Base-by-base conservation (phyloP, 2,329 filamentous ascomycete genomes). In the Erysiphe neolycopersici region DNA sequence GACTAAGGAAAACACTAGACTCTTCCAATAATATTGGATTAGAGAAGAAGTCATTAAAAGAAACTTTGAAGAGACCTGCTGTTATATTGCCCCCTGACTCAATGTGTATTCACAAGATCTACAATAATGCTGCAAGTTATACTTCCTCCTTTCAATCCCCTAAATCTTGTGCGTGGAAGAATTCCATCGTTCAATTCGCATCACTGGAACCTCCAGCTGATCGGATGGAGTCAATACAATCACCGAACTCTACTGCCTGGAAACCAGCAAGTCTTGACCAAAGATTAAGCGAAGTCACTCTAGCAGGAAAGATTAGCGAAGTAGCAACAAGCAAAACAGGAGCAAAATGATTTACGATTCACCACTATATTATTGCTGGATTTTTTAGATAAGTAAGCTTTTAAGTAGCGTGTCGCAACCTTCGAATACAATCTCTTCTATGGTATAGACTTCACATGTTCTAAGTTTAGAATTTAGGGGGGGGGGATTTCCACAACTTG, bases 341-440 rank as follows among this genome's bases (percentile, higher is more conserved):
- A 56, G 57, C 29, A 49, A 44, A n/a, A 55, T 57, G 37, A 54
- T 56, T 38, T 51, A 53, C 37, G 54, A 54, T 22, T 47, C 53
- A 2, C 14, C 33, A 36, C 11, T 6, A 36, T n/a, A 16, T n/a
- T 14, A 14, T 36, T 36, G 12, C 33, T n/a, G 16, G 16, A 36
- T n/a, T 36, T n/a, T 5, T 36, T 17, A 36, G 22, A 26, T 26
- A 6, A 5, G 8, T 13, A 17, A n/a, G 17, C 14, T 13, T 36
- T 1, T 4, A 36, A 13, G 13, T 4, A 36, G 5, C 17, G 33
- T n/a, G 33, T 17, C 5, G 13, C 17, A 36, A 9, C 17, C 17
- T 36, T n/a, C 3, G 17, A 16, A 10, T n/a, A 17, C 33, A 9
- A 14, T 11, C 17, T 36, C 13, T 36, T 36, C 5, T 2, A 17